Conservation (phyloP, 345 rosid genomes). For the Laguncularia racemosa region DNA sequence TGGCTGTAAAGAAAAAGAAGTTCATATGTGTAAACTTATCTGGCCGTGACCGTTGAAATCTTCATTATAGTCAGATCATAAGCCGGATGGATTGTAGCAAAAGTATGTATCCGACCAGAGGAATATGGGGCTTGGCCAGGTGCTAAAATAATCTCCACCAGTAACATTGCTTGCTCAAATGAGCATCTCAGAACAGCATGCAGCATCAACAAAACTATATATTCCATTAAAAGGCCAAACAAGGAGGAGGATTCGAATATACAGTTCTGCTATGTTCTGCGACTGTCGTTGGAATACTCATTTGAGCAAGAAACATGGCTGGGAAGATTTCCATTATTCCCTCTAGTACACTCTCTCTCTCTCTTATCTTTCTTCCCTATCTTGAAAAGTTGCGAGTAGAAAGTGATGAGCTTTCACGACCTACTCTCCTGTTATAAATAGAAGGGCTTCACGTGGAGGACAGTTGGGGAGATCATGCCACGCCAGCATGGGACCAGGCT, state of each 20-base stretch:
- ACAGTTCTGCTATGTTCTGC: not conserved
- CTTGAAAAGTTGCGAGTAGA: too few relatives aligned
- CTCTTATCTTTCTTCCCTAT: not conserved
- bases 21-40: too few relatives aligned
- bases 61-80: too few relatives aligned
- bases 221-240: not conserved
- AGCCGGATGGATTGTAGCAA: too few relatives aligned
- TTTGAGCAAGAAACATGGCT: constrained; percentile 32
- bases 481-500: too few relatives aligned
- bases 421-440: not conserved
- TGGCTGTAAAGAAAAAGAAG: too few relatives aligned
- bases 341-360: not conserved
- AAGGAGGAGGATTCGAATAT: not conserved
- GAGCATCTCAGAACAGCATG: constrained; percentile 23
- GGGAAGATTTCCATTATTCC: constrained; percentile 1
- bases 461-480: too few relatives aligned
- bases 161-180: constrained; percentile 29
- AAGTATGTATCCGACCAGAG: too few relatives aligned
- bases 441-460: too few relatives aligned
- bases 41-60: too few relatives aligned
- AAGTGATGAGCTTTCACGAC: not conserved
- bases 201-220: not conserved
- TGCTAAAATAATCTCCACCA: constrained; percentile 8
- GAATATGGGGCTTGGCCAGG: too few relatives aligned
- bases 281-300: constrained; percentile 25